phyloP scores from a whole-genome alignment of 2,329 filamentous ascomycete genomes.

The Mollisiaceae sp. region DNA sequence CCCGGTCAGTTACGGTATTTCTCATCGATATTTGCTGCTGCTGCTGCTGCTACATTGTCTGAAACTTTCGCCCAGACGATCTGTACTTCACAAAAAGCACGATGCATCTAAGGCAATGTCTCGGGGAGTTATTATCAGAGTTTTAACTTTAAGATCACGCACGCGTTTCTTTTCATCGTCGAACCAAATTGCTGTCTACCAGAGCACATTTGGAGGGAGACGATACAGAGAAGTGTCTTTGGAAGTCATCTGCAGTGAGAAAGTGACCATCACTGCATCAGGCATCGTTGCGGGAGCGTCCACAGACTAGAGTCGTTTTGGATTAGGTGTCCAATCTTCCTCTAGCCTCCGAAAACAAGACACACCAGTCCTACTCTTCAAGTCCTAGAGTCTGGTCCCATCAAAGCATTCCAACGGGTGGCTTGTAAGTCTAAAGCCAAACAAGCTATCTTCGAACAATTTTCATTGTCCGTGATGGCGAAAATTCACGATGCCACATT shows the following conservation, averaged over 20 bases:
- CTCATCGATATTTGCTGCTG: neutral
- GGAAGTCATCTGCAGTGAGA: neutral
- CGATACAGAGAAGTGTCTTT: neutral
- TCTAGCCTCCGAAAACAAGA: neutral
- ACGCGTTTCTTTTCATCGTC: neutral
- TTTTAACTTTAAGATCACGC: neutral
- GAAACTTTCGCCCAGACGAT: neutral
- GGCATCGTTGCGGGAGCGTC: conserved; percentile 1
- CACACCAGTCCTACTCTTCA: neutral
- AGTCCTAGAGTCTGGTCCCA: neutral
- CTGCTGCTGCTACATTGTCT: neutral
- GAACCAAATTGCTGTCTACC: neutral
- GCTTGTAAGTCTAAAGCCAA: neutral
- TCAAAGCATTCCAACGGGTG: neutral
- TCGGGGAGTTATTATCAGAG: neutral
- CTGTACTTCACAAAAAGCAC: neutral
- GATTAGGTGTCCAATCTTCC: neutral
- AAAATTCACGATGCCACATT: neutral
- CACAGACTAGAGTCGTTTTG: neutral
- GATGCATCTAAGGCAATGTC: conserved; percentile 1
- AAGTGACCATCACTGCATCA: conserved; percentile 2
- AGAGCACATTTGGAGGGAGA: neutral
- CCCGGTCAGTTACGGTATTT: neutral
- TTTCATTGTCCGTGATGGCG: neutral
- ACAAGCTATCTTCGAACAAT: neutral